A percentile compares a stretch with the other conserved stretches of the same genome.
These are phyloP conservation scores for Saccharomyces hybrid DNA, from an alignment of 1,139 yeast genomes.

Conservation along the genomic window DNA sequence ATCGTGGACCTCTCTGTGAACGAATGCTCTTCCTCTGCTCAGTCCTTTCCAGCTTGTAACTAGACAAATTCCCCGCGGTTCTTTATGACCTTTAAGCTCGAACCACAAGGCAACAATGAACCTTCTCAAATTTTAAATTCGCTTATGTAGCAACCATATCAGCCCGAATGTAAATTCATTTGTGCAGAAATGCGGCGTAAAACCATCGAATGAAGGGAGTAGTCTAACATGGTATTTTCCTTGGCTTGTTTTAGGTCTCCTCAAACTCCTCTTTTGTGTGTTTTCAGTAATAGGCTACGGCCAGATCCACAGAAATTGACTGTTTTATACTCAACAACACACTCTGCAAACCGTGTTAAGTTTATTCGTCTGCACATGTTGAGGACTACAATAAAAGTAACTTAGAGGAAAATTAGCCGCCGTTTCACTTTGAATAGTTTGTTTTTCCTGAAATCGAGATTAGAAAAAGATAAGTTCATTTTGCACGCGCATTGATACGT, in stretches of 20 bases:
- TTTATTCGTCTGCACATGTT: not conserved
- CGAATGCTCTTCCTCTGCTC: not conserved
- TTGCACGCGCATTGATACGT: not conserved
- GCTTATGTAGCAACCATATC: not conserved
- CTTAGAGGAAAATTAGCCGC: not conserved
- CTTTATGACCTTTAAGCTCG: not conserved
- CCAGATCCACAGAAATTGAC: not conserved
- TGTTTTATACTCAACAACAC: not conserved
- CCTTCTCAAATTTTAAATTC: not conserved
- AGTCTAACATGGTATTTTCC: conserved; percentile 2
- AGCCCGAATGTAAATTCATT: not conserved
- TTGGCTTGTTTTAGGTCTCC: not conserved
- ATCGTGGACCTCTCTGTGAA: not conserved
- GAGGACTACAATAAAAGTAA: not conserved
- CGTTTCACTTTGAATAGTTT: not conserved
- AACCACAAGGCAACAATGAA: not conserved
- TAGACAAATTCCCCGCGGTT: not conserved
- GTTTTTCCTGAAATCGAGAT: not conserved
- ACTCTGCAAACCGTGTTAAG: not conserved
- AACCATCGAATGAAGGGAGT: not conserved
- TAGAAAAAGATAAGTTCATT: not conserved
- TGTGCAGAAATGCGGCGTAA: not conserved
- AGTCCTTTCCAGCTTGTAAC: not conserved
- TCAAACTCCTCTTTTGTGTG: not conserved
- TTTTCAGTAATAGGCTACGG: not conserved